Evolutionary conservation across 805 yeast genomes (phyloP).

Genomic region (Wickerhamomyces chaumierensis): DNA sequence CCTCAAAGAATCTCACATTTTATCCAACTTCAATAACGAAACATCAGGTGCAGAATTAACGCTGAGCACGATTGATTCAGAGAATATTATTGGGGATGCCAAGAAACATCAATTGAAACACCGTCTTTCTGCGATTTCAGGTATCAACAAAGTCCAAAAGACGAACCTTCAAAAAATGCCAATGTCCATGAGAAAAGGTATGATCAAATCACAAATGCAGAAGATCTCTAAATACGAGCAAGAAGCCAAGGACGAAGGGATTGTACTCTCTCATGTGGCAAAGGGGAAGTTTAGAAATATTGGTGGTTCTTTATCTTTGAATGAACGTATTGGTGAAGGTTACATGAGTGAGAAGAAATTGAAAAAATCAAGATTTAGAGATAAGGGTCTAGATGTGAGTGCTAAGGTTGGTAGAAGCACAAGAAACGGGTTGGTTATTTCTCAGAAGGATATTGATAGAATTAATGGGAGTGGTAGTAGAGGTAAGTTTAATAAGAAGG

Average conservation of each 20-base stretch:
- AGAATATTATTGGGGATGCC: conserved; percentile 45
- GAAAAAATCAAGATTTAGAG: conserved; percentile 34
- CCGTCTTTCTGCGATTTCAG: conserved; percentile 39
- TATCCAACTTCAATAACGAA: conserved; percentile 23
- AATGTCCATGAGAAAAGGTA: conserved; percentile 79
- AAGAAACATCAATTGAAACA: conserved; percentile 52
- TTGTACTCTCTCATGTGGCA: conserved; percentile 61
- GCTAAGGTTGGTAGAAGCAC: conserved; percentile 63
- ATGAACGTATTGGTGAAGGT: conserved; percentile 32
- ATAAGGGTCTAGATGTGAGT: conserved; percentile 70
- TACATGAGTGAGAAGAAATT: conserved; percentile 33
- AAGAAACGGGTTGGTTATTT: conserved; percentile 64
- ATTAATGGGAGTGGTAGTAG: conserved; percentile 20
- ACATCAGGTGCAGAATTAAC: conserved; percentile 54
- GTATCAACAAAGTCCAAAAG: conserved; percentile 28
- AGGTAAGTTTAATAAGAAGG: conserved; percentile 3
- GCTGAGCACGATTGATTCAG: conserved; percentile 43
- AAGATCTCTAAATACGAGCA: conserved; percentile 49
- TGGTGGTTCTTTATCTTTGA: conserved; percentile 30
- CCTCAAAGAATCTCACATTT: conserved; percentile 60
- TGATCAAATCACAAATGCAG: conserved; percentile 45
- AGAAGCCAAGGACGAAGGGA: conserved; percentile 85
- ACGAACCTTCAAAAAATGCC: conserved; percentile 67
- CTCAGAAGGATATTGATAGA: conserved; percentile 53
- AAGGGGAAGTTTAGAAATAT: conserved; percentile 57